phyloP scores from a whole-genome alignment of 2,329 filamentous ascomycete genomes.

The Penicillium psychrosexuale region DNA sequence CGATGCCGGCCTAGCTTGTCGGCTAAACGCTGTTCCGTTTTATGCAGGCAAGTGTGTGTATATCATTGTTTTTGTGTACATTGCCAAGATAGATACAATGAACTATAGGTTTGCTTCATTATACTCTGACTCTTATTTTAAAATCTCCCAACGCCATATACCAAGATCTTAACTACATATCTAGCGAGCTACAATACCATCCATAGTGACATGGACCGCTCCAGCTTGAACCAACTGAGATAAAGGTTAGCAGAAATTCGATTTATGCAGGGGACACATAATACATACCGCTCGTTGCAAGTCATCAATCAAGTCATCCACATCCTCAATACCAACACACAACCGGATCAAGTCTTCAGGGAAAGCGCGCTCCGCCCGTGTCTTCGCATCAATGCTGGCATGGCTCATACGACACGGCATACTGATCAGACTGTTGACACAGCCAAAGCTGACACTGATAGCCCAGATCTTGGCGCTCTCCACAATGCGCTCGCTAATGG shows the following conservation, averaged over 20 bases:
- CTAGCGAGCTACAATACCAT: conserved; percentile 69
- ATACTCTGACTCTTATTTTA: conserved; percentile 6
- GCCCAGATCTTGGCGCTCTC: conserved; percentile 89
- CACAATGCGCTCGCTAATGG: conserved; percentile 85
- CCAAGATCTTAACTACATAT: neutral
- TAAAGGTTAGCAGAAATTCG: conserved; percentile 8
- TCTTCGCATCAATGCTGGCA: conserved; percentile 95
- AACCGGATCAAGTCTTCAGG: conserved; percentile 95
- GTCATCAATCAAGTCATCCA: conserved; percentile 87
- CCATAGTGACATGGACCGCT: conserved; percentile 79
- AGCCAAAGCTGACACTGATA: conserved; percentile 96
- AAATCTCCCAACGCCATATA: conserved; percentile 15
- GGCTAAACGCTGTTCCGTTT: conserved; percentile 8
- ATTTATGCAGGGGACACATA: neutral
- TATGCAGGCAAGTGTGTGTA: too few relatives aligned
- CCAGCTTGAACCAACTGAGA: conserved; percentile 84
- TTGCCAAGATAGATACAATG: neutral
- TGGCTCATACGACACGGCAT: conserved; percentile 99
- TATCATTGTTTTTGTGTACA: too few relatives aligned
- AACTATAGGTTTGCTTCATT: neutral
- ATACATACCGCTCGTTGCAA: conserved; percentile 78
- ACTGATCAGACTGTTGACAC: conserved; percentile 96
- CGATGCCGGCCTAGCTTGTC: conserved; percentile 30
- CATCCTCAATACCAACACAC: conserved; percentile 95
- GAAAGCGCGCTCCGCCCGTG: conserved; percentile 80